These are phyloP conservation scores for Podospora australis DNA, from an alignment of 495 filamentous ascomycete species.

Conservation along the genomic window DNA sequence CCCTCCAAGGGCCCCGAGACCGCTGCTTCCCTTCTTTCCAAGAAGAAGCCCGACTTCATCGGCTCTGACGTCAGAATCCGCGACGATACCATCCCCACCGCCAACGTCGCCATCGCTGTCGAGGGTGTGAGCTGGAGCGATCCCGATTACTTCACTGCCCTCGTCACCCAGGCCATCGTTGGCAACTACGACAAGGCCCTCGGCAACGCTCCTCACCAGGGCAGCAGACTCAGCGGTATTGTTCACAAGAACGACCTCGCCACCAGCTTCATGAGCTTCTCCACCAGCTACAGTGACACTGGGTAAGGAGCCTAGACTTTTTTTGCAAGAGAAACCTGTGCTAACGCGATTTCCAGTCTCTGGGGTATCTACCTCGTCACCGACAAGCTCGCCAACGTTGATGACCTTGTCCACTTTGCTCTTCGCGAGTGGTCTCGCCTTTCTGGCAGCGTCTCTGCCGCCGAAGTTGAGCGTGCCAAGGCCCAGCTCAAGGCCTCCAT, in stretches of 20 bases:
- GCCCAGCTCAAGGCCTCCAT: conserved; percentile 98
- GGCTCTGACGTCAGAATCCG: conserved; percentile 91
- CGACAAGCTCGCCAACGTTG: conserved; percentile 76
- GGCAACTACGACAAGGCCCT: conserved; percentile 99
- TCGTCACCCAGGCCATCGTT: conserved; percentile 97
- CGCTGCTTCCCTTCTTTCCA: conserved; percentile 66
- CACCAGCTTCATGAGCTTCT: conserved; percentile 99
- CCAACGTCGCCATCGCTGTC: conserved; percentile 97
- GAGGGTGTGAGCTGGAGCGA: conserved; percentile 99
- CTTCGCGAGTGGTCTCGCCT: conserved; percentile 97
- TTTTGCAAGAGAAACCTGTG: background rate
- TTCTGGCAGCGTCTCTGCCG: conserved; percentile 72
- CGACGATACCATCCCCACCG: conserved; percentile 91
- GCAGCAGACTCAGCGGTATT: conserved; percentile 92
- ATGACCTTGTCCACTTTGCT: conserved; percentile 96
- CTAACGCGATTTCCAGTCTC: conserved; percentile 53
- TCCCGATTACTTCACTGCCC: conserved; percentile 95
- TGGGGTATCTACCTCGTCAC: conserved; percentile 99
- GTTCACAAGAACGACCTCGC: conserved; percentile 89
- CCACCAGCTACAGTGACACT: conserved; percentile 98
- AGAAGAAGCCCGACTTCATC: conserved; percentile 85
- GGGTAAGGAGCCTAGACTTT: conserved; percentile 53
- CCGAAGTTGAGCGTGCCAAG: conserved; percentile 97
- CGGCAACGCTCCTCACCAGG: conserved; percentile 92
- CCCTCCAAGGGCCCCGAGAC: conserved; percentile 63